Conservation (phyloP, 257 asterid genomes). For the Nicotiana obtusifolia region DNA sequence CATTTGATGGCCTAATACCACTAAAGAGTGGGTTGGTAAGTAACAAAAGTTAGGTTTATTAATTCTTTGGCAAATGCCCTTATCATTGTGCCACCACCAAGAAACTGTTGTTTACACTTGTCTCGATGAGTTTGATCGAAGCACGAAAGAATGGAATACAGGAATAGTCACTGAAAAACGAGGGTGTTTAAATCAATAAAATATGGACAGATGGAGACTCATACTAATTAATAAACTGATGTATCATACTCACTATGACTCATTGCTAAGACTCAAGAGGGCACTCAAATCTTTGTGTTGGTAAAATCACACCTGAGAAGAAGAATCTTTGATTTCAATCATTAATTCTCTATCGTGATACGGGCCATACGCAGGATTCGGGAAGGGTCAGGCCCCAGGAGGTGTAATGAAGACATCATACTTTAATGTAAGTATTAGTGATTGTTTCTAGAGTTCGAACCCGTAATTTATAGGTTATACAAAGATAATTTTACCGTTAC, state of each 20-base stretch:
- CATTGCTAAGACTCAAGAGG: neutral
- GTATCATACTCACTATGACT: neutral
- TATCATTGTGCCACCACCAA: neutral
- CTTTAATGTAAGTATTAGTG: too few relatives aligned
- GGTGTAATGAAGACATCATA: too few relatives aligned
- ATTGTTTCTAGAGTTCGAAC: too few relatives aligned
- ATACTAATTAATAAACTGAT: neutral
- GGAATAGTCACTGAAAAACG: neutral
- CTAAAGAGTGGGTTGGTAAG: slow-evolving; percentile 3
- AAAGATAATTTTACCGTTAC: too few relatives aligned
- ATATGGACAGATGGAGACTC: neutral
- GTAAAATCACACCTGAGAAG: neutral
- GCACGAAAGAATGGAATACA: neutral
- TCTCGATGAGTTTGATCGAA: neutral
- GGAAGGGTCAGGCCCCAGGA: too few relatives aligned
- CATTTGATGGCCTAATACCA: neutral
- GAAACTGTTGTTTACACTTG: neutral
- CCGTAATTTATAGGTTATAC: too few relatives aligned
- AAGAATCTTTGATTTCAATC: neutral
- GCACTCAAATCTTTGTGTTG: neutral
- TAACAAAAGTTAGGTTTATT: neutral
- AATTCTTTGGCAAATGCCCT: neutral
- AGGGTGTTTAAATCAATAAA: neutral
- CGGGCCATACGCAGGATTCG: too few relatives aligned
- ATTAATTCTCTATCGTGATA: neutral